Conservation (phyloP, 2,329 filamentous ascomycete species). For the Gliomastix tumulicola region DNA sequence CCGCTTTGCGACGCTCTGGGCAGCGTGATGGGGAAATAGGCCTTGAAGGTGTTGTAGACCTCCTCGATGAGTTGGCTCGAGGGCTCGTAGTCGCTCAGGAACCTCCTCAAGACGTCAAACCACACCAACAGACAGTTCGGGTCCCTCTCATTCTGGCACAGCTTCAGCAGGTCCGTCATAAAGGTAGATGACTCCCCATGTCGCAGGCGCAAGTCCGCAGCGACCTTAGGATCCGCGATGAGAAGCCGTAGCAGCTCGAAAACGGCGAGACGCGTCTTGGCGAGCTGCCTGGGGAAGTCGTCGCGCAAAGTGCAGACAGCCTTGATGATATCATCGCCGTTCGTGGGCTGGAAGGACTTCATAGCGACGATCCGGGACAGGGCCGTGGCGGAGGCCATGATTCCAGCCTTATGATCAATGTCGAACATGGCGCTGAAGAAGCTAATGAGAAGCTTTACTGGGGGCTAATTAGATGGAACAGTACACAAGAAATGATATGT, state of each 20-base stretch:
- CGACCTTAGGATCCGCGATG: constrained; percentile 32
- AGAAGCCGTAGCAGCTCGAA: constrained; percentile 41
- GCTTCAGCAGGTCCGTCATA: constrained; percentile 38
- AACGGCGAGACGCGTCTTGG: constrained; percentile 43
- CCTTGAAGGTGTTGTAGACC: constrained; percentile 48
- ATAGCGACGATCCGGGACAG: constrained; percentile 41
- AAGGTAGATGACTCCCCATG: constrained; percentile 37
- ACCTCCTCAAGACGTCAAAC: constrained; percentile 42
- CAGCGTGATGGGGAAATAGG: constrained; percentile 55
- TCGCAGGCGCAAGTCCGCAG: constrained; percentile 33
- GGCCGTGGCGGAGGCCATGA: constrained; percentile 45
- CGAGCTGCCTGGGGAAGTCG: constrained; percentile 47
- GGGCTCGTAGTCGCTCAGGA: constrained; percentile 37
- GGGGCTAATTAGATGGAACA: too few species aligned
- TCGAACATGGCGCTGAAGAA: constrained; percentile 55
- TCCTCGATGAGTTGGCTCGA: constrained; percentile 38
- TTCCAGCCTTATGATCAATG: constrained; percentile 52
- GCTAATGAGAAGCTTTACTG: constrained; percentile 36
- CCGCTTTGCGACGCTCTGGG: constrained; percentile 40
- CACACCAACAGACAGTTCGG: constrained; percentile 49
- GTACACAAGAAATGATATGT: too few species aligned
- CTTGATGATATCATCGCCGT: constrained; percentile 39
- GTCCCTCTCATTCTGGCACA: constrained; percentile 49
- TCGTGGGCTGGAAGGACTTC: constrained; percentile 41
- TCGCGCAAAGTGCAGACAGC: constrained; percentile 44